These are phyloP conservation scores for Paratinospora sagittata DNA, from an alignment of 164 flowering plant species.

Conservation along the genomic window DNA sequence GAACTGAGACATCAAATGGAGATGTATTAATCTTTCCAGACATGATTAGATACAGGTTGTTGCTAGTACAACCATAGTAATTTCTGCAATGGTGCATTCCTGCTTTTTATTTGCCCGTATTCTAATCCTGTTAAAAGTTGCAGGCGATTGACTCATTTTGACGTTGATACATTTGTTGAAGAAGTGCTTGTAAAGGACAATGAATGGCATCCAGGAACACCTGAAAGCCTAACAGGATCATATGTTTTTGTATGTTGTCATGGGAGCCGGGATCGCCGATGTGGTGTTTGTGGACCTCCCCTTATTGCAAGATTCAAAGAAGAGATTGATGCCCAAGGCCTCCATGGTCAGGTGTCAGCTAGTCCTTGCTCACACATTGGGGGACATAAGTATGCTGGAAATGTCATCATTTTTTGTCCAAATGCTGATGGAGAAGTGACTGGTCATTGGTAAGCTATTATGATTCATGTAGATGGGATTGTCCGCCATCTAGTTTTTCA, in stretches of 20 bases:
- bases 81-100: neutral
- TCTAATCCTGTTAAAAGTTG: constrained; percentile 19
- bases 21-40: constrained; percentile 97
- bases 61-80: neutral
- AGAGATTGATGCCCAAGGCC: constrained; percentile 61
- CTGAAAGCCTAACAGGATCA: constrained; percentile 63
- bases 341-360: constrained; percentile 67
- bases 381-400: constrained; percentile 90
- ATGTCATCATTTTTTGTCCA: constrained; percentile 77
- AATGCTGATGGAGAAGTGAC: constrained; percentile 41
- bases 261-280: constrained; percentile 84
- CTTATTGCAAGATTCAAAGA: constrained; percentile 62
- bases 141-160: constrained; percentile 95
- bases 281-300: constrained; percentile 91
- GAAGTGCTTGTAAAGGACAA: constrained; percentile 87
- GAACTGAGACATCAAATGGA: constrained; percentile 91
- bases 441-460: constrained; percentile 72
- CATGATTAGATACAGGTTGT: constrained; percentile 93
- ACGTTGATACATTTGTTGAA: constrained; percentile 92
- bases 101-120: constrained; percentile 4
- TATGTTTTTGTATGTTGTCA: constrained; percentile 87
- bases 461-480: neutral
- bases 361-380: constrained; percentile 95
- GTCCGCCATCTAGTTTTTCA: neutral
- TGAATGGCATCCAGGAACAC: constrained; percentile 82